Conservation (phyloP, 163 green algal genomes). For the Trebouxia gelatinosa region DNA sequence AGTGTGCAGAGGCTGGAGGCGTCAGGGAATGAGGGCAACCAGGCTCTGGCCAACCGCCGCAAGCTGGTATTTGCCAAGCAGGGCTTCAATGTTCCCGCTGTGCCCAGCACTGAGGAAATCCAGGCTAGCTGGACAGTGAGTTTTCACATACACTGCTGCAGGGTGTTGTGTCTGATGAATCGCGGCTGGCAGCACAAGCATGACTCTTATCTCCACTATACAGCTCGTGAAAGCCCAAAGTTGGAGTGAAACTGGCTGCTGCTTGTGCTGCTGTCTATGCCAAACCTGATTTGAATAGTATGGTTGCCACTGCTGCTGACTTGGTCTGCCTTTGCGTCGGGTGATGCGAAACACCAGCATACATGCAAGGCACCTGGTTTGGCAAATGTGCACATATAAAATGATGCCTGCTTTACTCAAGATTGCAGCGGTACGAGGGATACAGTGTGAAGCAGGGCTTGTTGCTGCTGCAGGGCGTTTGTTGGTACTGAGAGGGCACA, state of each 20-base stretch:
- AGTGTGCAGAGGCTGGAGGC: conserved; percentile 19
- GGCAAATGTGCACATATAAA: background rate
- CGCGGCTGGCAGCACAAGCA: background rate
- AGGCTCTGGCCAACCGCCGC: conserved; percentile 24
- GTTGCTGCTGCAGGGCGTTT: background rate
- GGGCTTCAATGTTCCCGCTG: conserved; percentile 23
- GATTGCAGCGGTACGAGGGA: background rate
- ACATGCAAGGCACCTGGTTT: background rate
- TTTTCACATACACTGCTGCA: background rate
- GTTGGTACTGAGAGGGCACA: background rate
- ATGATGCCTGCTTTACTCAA: too few species aligned
- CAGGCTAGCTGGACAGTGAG: conserved; percentile 19
- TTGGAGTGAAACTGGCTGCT: background rate
- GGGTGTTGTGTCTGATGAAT: background rate
- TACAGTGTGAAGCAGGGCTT: background rate
- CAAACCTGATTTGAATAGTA: background rate
- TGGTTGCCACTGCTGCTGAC: background rate
- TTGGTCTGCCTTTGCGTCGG: background rate
- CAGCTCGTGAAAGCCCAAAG: background rate
- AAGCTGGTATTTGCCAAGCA: conserved; percentile 18
- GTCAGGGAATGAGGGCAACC: conserved; percentile 4
- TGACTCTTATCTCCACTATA: background rate
- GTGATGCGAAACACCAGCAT: background rate
- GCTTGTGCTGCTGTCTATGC: background rate
- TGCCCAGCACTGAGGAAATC: conserved; percentile 18